Evolutionary conservation across 331 rosid species (phyloP), one percentile per base, ranked within the genome.

Genomic region (Cucumis variabilis): DNA sequence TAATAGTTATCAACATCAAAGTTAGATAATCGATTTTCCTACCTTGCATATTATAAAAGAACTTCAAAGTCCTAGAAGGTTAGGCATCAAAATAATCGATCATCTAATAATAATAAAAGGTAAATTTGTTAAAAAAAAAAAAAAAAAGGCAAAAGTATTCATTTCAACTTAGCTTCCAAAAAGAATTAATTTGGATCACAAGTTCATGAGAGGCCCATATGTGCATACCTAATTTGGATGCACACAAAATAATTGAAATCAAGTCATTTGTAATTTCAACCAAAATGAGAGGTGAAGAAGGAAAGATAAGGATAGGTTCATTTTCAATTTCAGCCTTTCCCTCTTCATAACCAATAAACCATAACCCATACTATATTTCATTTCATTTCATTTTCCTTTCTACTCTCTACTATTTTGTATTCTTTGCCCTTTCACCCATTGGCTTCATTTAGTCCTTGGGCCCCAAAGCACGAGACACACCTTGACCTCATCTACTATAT

Each of bases 301-400:
- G 69, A 55, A 55, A 50, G 67, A 58, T 53, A 80, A 80, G 85
- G 69, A 53, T 80, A 80, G 85, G 48, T 27, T 80, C 68, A 80
- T 53, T 55, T 28, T 28, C 68, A 80, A 27, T 55, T 58, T 28
- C 27, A 58, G 85, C 85, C 85, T 58, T 80, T 27, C 70, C 15
- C n/a, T 80, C n/a, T 14, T 24, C 41, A 50, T 28, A 28, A 19
- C 69, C 68, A 62, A 62, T 55, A 53, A 53, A 20, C 20, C 7
- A 37, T 37, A 73, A 73, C 30, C 78, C 81, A 11, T 19, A 5
- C 48, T 44, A 44, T 37, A 70, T 73, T 72, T 15, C 46, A 55
- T 80, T 58, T 28, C 85, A 41, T 17, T 58, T 37, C 44, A 5
- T 37, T 81, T 81, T 60, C 70, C 70, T 81, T 58, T 58, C 20